phyloP scores from a whole-genome alignment of 2,329 filamentous ascomycete genomes.

The Talaromyces sp. region DNA sequence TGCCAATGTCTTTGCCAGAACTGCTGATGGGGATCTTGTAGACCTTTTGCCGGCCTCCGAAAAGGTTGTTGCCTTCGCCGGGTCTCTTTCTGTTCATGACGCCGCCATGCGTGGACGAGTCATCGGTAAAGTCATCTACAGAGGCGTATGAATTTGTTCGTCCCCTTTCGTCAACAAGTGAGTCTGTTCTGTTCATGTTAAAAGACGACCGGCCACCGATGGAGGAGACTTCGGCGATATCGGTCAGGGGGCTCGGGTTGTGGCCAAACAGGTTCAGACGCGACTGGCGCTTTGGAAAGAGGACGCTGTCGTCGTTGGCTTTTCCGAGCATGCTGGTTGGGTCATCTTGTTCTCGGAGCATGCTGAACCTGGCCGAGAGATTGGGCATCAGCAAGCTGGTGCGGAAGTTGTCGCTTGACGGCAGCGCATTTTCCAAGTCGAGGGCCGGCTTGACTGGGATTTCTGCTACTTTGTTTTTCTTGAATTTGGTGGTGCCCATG shows the following conservation, averaged over 20 bases:
- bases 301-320: slow-evolving; percentile 88
- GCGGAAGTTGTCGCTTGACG: slow-evolving; percentile 81
- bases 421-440: slow-evolving; percentile 69
- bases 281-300: slow-evolving; percentile 77
- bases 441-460: slow-evolving; percentile 44
- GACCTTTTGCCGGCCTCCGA: slow-evolving; percentile 92
- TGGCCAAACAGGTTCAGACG: slow-evolving; percentile 69
- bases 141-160: slow-evolving; percentile 62
- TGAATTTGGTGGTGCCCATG: slow-evolving; percentile 33
- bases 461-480: slow-evolving; percentile 49
- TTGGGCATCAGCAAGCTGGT: slow-evolving; percentile 96
- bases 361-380: slow-evolving; percentile 90
- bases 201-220: slow-evolving; percentile 62
- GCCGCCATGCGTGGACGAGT: slow-evolving; percentile 58
- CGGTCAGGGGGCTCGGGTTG: slow-evolving; percentile 56
- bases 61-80: slow-evolving; percentile 84
- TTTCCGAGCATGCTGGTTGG: slow-evolving; percentile 85
- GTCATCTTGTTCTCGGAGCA: slow-evolving; percentile 92
- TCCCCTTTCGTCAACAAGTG: slow-evolving; percentile 43
- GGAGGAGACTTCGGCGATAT: slow-evolving; percentile 89
- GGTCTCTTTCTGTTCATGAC: slow-evolving; percentile 82
- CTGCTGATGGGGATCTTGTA: slow-evolving; percentile 69
- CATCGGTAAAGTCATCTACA: slow-evolving; percentile 57
- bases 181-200: slow-evolving; percentile 58
- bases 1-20: slow-evolving; percentile 30